Percentiles rank a stretch among this genome's conserved stretches.
These are phyloP conservation scores for Alternaria tenuissima DNA, from an alignment of 2,329 filamentous ascomycete genomes.

Conservation along the genomic window DNA sequence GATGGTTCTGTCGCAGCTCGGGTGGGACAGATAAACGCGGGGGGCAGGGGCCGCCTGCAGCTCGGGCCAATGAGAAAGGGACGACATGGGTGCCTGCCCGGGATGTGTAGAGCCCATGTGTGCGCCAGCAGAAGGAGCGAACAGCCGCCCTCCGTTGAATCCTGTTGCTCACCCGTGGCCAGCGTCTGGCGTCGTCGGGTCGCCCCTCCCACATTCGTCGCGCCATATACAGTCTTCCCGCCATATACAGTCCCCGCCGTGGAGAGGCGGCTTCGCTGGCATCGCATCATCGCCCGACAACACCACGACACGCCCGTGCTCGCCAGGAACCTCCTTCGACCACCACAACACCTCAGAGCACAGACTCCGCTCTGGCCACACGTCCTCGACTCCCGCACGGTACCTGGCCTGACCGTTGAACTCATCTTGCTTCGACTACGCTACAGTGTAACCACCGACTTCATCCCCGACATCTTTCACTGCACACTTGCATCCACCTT, in stretches of 20 bases:
- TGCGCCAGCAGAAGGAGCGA: slow-evolving; percentile 34
- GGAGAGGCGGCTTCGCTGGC: slow-evolving; percentile 27
- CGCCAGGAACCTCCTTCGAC: not conserved
- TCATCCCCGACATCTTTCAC: slow-evolving; percentile 16
- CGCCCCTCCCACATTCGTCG: slow-evolving; percentile 37
- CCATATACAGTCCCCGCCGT: slow-evolving; percentile 37
- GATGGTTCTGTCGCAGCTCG: slow-evolving; percentile 21
- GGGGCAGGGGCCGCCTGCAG: slow-evolving; percentile 28
- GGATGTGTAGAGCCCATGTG: slow-evolving; percentile 21
- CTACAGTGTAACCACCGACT: slow-evolving; percentile 28
- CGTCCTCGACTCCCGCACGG: not conserved
- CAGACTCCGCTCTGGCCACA: not conserved
- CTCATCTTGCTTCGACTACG: slow-evolving; percentile 5
- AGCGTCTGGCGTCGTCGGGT: slow-evolving; percentile 37
- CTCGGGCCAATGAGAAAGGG: slow-evolving; percentile 21
- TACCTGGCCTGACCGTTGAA: not conserved
- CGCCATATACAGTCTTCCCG: slow-evolving; percentile 45
- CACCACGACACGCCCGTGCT: slow-evolving; percentile 4
- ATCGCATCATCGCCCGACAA: slow-evolving; percentile 17
- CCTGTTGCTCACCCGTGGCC: slow-evolving; percentile 38
- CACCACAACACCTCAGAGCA: not conserved
- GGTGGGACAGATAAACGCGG: slow-evolving; percentile 33
- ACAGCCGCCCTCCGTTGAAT: slow-evolving; percentile 41
- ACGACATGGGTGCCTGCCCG: slow-evolving; percentile 19
- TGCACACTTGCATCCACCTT: slow-evolving; percentile 20